Evolutionary conservation across 1,139 yeast genomes (phyloP), one percentile per base, ranked within the genome.

Genomic region (Kodamaea derodonti): DNA sequence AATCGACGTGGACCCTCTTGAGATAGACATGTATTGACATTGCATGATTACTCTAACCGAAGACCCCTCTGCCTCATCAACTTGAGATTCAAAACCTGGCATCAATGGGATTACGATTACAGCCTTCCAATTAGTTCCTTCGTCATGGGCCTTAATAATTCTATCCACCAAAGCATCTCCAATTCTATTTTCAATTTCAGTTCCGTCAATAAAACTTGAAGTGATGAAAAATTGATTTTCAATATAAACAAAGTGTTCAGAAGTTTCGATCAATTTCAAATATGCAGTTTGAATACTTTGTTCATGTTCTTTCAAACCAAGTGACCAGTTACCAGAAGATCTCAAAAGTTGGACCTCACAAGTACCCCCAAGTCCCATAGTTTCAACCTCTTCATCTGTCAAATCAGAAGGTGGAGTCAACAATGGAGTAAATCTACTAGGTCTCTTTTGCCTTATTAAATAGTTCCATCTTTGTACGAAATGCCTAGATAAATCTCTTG

Each of bases 391-490:
- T 30, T 78, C 84, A 20, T 73, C 77, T 0, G 90, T 74, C 46
- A 87, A 76, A 46, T 90, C 96, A 1, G 95, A 78, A 0, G 98
- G 97, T 3, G 99, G 99, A 1, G 95, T 72, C 33, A 94, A 69
- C 37, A 94, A 62, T 0, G 99, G 98, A 0, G 97, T 92, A 34
- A 83, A 81, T 50, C 97, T 75, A 36, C 96, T 86, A 4, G 98
- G 98, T 37, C 97, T 69, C 56, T 94, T 94, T 49, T 88, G 97
- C 50, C 98, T 77, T 34, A 92, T 60, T 32, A 92, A 68, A 51
- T 87, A 94, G 56, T 94, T 94, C 99, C 99, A 94, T 49, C 99
- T 76, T 61, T 94, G 98, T 11, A 90, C 95, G 60, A 94, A 94
- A 58, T 92, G 98, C 37, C 98, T 76, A 0, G 95, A 76, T 39